Evolutionary conservation across 805 yeast genomes (phyloP).

Genomic region (Ogataea neopini): DNA sequence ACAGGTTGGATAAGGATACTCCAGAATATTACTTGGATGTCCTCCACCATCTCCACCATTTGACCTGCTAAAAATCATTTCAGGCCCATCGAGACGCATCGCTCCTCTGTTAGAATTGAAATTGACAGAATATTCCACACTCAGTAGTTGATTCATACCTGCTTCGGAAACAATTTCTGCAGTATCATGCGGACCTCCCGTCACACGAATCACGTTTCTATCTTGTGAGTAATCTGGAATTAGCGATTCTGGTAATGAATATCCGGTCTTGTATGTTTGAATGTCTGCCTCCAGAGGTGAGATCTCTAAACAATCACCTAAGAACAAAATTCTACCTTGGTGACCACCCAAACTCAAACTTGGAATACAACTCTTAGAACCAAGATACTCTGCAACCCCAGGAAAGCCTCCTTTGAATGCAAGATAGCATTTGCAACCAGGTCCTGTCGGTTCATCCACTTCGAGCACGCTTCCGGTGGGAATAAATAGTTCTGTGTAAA

Average conservation of each 20-base stretch:
- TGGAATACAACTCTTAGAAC: slow-evolving; percentile 93
- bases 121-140: slow-evolving; percentile 86
- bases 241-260: slow-evolving; percentile 61
- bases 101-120: slow-evolving; percentile 97
- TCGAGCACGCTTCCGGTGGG: slow-evolving; percentile 72
- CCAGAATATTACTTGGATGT: slow-evolving; percentile 97
- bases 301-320: slow-evolving; percentile 86
- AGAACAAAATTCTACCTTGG: slow-evolving; percentile 86
- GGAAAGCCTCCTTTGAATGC: slow-evolving; percentile 84
- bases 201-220: slow-evolving; percentile 84
- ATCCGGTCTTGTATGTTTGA: slow-evolving; percentile 64
- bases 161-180: slow-evolving; percentile 88
- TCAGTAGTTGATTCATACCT: slow-evolving; percentile 72
- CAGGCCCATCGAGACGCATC: slow-evolving; percentile 90
- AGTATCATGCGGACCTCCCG: slow-evolving; percentile 96
- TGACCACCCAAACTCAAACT: slow-evolving; percentile 90
- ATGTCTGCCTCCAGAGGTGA: slow-evolving; percentile 62
- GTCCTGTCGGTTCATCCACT: slow-evolving; percentile 67
- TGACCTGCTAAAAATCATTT: slow-evolving; percentile 91
- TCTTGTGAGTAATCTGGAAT: slow-evolving; percentile 54
- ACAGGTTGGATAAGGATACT: slow-evolving; percentile 93
- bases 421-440: slow-evolving; percentile 87
- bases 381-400: slow-evolving; percentile 90
- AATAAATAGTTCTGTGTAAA: slow-evolving; percentile 72
- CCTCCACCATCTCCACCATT: slow-evolving; percentile 98